A percentile compares a stretch with the other conserved stretches of the same genome.
These are phyloP conservation scores for Phytophthora pseudosyringae DNA, from an alignment of 352 stramenopile genomes.

Conservation along the genomic window DNA sequence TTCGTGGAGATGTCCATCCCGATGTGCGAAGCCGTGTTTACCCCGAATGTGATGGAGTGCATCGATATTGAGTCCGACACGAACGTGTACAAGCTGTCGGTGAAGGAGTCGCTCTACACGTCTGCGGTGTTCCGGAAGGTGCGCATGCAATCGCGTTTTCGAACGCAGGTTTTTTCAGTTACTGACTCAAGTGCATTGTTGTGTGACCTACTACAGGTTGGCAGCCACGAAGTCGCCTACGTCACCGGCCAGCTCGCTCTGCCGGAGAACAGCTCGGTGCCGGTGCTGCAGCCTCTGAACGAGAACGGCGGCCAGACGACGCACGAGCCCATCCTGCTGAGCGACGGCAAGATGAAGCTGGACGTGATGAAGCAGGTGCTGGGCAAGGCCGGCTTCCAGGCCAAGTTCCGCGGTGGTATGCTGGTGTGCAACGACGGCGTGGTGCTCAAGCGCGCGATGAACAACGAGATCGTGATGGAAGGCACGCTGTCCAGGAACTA, in stretches of 20 bases:
- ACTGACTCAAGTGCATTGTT: conserved; percentile 10
- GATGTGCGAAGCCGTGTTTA: conserved; percentile 88
- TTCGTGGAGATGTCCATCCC: conserved; percentile 88
- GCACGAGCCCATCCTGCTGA: conserved; percentile 86
- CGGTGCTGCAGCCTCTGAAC: conserved; percentile 66
- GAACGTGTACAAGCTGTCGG: conserved; percentile 89
- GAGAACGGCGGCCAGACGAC: conserved; percentile 44
- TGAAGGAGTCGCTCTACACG: conserved; percentile 90
- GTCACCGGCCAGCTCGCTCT: conserved; percentile 79
- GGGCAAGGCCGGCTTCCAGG: conserved; percentile 86
- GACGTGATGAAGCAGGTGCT: conserved; percentile 91
- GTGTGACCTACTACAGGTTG: conserved; percentile 50
- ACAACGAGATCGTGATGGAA: conserved; percentile 91
- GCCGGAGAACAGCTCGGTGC: conserved; percentile 72
- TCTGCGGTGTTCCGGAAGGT: conserved; percentile 86
- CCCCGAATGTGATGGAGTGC: conserved; percentile 86
- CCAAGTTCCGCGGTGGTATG: conserved; percentile 91
- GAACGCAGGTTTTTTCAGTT: neutral
- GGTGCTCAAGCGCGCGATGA: conserved; percentile 84
- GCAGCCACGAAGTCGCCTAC: conserved; percentile 86
- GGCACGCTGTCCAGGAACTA: conserved; percentile 86
- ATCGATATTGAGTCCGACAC: conserved; percentile 92
- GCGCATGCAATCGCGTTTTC: conserved; percentile 3
- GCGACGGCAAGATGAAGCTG: conserved; percentile 90
- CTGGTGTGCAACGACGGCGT: conserved; percentile 90